These are phyloP conservation scores for Cladophialophora exuberans DNA, from an alignment of 2,329 filamentous ascomycete species.

Conservation along the genomic window DNA sequence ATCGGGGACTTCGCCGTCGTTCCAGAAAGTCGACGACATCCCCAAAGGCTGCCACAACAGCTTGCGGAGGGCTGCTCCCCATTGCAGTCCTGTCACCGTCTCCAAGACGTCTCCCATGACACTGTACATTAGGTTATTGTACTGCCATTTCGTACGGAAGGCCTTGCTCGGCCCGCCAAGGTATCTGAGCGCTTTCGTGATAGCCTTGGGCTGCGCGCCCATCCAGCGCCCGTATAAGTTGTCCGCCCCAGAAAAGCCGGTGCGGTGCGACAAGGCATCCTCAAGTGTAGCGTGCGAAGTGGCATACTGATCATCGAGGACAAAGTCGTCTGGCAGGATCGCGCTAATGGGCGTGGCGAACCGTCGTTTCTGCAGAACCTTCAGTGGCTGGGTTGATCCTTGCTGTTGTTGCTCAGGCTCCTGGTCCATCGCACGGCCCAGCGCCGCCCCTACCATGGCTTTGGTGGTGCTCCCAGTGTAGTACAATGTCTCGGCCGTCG, in stretches of 20 bases:
- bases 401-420: no score
- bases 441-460: no score
- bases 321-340: no score
- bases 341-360: no score
- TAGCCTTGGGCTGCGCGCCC: slow-evolving; percentile 32
- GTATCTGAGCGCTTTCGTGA: slow-evolving; percentile 44
- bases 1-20: slow-evolving; percentile 39
- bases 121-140: slow-evolving; percentile 59
- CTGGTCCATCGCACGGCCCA: no score
- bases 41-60: background rate
- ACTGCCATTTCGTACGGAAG: slow-evolving; percentile 50
- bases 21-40: slow-evolving; percentile 27
- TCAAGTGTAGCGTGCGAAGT: slow-evolving; percentile 36
- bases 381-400: no score
- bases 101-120: slow-evolving; percentile 53
- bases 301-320: background rate
- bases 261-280: slow-evolving; percentile 42
- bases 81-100: slow-evolving; percentile 39
- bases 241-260: slow-evolving; percentile 40
- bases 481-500: no score
- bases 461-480: no score
- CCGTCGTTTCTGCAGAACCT: no score
- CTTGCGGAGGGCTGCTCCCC: slow-evolving; percentile 23
- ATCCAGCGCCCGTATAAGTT: slow-evolving; percentile 39
- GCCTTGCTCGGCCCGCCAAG: slow-evolving; percentile 44